Base-by-base conservation (phyloP, 2,329 filamentous ascomycete species). In the Didymellaceae sp. region DNA sequence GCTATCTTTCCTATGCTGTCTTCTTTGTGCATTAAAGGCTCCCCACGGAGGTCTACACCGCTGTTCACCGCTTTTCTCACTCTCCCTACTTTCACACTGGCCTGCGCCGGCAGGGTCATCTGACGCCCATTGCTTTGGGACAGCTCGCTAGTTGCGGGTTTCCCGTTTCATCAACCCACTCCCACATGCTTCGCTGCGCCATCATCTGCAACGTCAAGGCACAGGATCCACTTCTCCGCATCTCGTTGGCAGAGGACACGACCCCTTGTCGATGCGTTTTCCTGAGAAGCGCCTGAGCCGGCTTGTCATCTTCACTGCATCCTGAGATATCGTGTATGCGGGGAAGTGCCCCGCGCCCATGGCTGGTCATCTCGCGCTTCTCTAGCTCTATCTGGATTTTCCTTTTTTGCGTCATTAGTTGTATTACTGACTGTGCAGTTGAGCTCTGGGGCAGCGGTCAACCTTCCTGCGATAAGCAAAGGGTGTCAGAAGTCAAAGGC, bases 241-340 rank as follows among this genome's bases (percentile, higher is more conserved):
- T 46, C 58, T 57, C 46, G 58, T 63, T 65, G 57, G 57, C 54
- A 58, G 53, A 38, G 24, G 33, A 31, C 10, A 4, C 5, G 13
- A 22, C 62, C 52, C 57, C 56, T 55, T 57, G 55, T 54, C 52
- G 16, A 7, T 37, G 49, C 54, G 57, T 48, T 62, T 47, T 60
- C 55, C 40, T 57, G 47, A 52, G 46, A 72, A 64, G 62, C 68
- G 68, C 69, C 60, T 37, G 61, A 67, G 56, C 68, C 67, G 64
- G 58, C 55, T 54, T 55, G 49, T 61, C 52, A 51, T 48, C 45
- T 20, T 50, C 21, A 31, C 32, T 33, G 21, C 38, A 18, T 22
- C 37, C 21, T 21, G 43, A 53, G 24, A 54, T 40, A 38, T 34
- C 45, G 53, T 45, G 46, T 34, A 61, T 67, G 67, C 59, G 67